phyloP scores from a whole-genome alignment of 495 filamentous ascomycete genomes.

The Hamigera avellanea region DNA sequence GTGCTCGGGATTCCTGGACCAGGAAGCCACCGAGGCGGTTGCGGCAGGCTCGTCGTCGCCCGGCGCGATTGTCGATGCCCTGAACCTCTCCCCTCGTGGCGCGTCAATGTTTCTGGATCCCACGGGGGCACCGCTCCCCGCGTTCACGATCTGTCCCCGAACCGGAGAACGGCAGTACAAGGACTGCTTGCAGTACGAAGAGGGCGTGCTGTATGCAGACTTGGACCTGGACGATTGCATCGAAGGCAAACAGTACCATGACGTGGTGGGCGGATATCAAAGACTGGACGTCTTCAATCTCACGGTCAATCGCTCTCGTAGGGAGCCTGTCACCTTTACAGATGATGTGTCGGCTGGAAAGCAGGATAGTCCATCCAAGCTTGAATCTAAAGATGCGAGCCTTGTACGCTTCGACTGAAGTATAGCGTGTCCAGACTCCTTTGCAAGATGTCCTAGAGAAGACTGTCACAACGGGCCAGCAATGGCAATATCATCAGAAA shows the following conservation, averaged over 20 bases:
- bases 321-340: too few relatives aligned
- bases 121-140: conserved; percentile 17
- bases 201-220: conserved; percentile 32
- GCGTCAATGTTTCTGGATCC: conserved; percentile 28
- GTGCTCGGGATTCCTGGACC: conserved; percentile 18
- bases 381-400: too few relatives aligned
- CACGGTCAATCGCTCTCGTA: conserved; percentile 18
- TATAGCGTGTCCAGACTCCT: too few relatives aligned
- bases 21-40: conserved; percentile 11
- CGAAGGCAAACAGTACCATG: conserved; percentile 34
- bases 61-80: conserved; percentile 3
- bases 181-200: conserved; percentile 21
- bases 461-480: too few relatives aligned
- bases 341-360: too few relatives aligned
- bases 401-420: too few relatives aligned
- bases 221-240: conserved; percentile 24
- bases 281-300: conserved; percentile 30
- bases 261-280: conserved; percentile 32
- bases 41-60: conserved; percentile 5
- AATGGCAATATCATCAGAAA: too few relatives aligned
- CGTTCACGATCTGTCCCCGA: conserved; percentile 9
- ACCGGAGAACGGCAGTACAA: conserved; percentile 5
- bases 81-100: conserved; percentile 13
- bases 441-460: too few relatives aligned
- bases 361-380: too few relatives aligned